Evolutionary conservation across 2,329 filamentous ascomycete genomes (phyloP), one percentile per base, ranked within the genome.

Genomic region (Paraphoma chrysanthemicola): DNA sequence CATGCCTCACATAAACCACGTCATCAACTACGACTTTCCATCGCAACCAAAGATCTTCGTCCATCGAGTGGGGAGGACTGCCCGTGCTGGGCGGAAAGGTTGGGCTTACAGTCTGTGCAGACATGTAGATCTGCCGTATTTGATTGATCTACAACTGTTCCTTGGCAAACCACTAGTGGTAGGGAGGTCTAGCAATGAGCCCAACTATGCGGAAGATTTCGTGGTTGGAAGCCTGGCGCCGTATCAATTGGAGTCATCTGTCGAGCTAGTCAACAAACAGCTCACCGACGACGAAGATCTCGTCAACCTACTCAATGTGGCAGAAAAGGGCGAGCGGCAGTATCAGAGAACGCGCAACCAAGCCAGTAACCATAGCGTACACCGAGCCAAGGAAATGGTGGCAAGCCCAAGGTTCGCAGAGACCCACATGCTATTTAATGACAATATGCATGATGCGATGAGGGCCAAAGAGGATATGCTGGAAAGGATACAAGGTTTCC

Each of bases 21-120:
- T 99, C 56, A 94, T 99, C 81, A 98, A 99, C 81, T 99, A 96
- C 78, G 94, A 98, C 72, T 99, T 99, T 63, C 94, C 95, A 3
- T 91, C 94, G 1, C 95, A 98, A 70, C 92, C 95, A 17, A 99
- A 99, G 79, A 88, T 99, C 42, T 99, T 96, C 69, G 90, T 99
- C 29, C 95, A 99, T 78, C 89, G 95, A 73, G 95, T 99, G 45
- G 95, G 95, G 69, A 89, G 95, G 79, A 99, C 96, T 28, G 96
- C 95, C 41, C 88, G 95, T 85, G 96, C 96, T 44, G 95, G 94
- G 12, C 89, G 92, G 68, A 88, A 90, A 63, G 95, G 95, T 60
- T 98, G 95, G 95, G 91, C 90, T 79, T 99, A 97, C 52, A 97
- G 92, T 80, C 83, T 99, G 18, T 89, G 98, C 28, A 86, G 92